These are phyloP conservation scores for Lachancea thermotolerans DNA, from an alignment of 805 yeast genomes.

Conservation along the genomic window DNA sequence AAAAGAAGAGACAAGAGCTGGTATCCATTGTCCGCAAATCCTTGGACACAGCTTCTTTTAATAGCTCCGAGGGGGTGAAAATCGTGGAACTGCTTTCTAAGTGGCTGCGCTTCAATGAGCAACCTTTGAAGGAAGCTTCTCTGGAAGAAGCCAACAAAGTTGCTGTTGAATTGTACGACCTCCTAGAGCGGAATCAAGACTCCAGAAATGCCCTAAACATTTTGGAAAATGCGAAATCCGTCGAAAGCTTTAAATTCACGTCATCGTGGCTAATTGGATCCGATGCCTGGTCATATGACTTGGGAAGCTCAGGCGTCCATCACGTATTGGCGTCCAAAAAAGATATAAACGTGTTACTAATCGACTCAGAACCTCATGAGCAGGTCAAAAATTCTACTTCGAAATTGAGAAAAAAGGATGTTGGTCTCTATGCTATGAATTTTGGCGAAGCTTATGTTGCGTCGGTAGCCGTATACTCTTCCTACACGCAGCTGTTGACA, in stretches of 20 bases:
- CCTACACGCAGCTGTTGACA: constrained; percentile 87
- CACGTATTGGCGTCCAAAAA: constrained; percentile 67
- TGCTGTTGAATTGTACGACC: constrained; percentile 31
- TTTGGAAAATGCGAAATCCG: constrained; percentile 32
- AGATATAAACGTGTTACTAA: constrained; percentile 75
- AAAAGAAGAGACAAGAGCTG: constrained; percentile 45
- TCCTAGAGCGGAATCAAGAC: constrained; percentile 35
- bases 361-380: constrained; percentile 75
- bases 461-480: constrained; percentile 86
- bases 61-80: constrained; percentile 38
- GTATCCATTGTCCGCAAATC: constrained; percentile 40
- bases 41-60: constrained; percentile 38
- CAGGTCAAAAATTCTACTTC: constrained; percentile 35
- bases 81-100: constrained; percentile 53
- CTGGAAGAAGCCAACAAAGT: constrained; percentile 28
- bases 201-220: constrained; percentile 40
- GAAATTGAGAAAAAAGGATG: constrained; percentile 69
- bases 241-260: constrained; percentile 40
- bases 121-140: constrained; percentile 26
- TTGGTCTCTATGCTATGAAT: constrained; percentile 92
- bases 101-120: constrained; percentile 57
- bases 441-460: constrained; percentile 87
- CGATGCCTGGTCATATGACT: constrained; percentile 91
- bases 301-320: constrained; percentile 89
- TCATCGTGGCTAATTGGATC: constrained; percentile 86